A percentile compares a stretch with the other conserved stretches of the same genome.
Evolutionary conservation across 2,329 filamentous ascomycete species (phyloP).

Genomic region (Xylaria sp.): DNA sequence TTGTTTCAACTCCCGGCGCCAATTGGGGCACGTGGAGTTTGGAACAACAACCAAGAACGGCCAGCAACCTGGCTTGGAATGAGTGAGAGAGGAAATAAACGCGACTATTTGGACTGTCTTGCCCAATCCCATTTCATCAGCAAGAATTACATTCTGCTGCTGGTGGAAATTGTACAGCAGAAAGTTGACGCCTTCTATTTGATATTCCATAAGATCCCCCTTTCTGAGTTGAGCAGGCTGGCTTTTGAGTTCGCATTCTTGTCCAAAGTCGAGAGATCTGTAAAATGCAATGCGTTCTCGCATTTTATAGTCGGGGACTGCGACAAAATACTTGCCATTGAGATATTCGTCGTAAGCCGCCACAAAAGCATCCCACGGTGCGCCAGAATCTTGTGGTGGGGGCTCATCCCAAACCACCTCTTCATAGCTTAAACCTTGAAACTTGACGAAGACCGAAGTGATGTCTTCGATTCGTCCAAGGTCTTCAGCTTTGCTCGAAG

Average conservation of each 20-base stretch:
- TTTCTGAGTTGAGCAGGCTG: conserved; percentile 81
- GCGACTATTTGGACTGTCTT: conserved; percentile 96
- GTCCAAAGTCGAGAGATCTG: conserved; percentile 72
- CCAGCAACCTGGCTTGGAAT: conserved; percentile 78
- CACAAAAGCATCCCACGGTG: conserved; percentile 82
- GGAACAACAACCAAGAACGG: conserved; percentile 94
- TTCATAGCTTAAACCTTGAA: conserved; percentile 90
- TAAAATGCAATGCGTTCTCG: conserved; percentile 75
- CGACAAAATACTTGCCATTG: conserved; percentile 76
- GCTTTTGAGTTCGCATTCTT: conserved; percentile 71
- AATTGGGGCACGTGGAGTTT: conserved; percentile 96
- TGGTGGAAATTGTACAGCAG: conserved; percentile 89
- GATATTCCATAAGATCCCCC: conserved; percentile 91
- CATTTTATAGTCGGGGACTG: conserved; percentile 68
- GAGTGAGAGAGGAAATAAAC: conserved; percentile 78
- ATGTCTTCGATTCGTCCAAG: conserved; percentile 78
- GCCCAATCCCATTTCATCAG: conserved; percentile 97
- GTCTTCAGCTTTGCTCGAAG: conserved; percentile 74
- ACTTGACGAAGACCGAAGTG: conserved; percentile 83
- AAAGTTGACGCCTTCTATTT: conserved; percentile 94
- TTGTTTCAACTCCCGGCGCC: conserved; percentile 93
- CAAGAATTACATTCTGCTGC: conserved; percentile 86
- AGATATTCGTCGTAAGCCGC: conserved; percentile 89
- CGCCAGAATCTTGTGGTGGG: conserved; percentile 70
- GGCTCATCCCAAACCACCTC: conserved; percentile 91